A percentile compares a stretch with the other conserved stretches of the same genome.
Evolutionary conservation across 176 grass and related monocot genomes (phyloP).

Genomic region (Cocos nucifera): DNA sequence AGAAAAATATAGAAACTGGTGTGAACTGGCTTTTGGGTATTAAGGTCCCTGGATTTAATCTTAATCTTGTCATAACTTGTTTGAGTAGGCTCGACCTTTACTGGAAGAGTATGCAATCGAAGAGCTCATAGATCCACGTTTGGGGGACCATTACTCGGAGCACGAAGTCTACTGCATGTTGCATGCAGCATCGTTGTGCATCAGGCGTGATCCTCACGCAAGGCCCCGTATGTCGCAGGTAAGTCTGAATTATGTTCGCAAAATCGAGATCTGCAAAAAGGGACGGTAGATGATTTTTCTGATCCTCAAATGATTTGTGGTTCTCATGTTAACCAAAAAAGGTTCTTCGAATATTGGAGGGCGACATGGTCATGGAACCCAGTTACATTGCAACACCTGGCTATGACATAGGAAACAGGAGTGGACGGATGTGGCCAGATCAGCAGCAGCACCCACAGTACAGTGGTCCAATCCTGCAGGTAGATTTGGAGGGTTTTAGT

Average conservation of each 20-base stretch:
- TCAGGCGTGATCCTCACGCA: conserved; percentile 71
- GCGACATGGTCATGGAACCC: conserved; percentile 66
- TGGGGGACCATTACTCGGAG: conserved; percentile 47
- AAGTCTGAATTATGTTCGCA: not conserved
- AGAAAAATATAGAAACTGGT: too few species aligned
- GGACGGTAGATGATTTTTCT: too few species aligned
- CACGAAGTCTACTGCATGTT: conserved; percentile 84
- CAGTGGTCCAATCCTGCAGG: conserved; percentile 30
- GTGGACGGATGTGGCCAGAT: conserved; percentile 42
- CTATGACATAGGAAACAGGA: conserved; percentile 55
- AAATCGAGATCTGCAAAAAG: too few species aligned
- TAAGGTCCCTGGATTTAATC: too few species aligned
- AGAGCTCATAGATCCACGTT: conserved; percentile 70
- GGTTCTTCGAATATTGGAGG: conserved; percentile 93
- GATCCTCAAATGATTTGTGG: too few species aligned
- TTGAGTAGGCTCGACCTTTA: conserved; percentile 62
- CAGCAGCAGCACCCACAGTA: conserved; percentile 32
- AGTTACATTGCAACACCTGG: conserved; percentile 44
- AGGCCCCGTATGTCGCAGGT: conserved; percentile 97
- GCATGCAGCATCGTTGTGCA: conserved; percentile 78
- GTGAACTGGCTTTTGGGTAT: too few species aligned
- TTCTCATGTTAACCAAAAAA: conserved; percentile 3
- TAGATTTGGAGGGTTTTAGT: conserved; percentile 25
- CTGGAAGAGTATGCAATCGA: conserved; percentile 47
- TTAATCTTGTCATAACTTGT: too few species aligned